Evolutionary conservation across 1,284 basidiomycete genomes (phyloP), one percentile per base, ranked within the genome.

Genomic region (Coriolopsis trogii): DNA sequence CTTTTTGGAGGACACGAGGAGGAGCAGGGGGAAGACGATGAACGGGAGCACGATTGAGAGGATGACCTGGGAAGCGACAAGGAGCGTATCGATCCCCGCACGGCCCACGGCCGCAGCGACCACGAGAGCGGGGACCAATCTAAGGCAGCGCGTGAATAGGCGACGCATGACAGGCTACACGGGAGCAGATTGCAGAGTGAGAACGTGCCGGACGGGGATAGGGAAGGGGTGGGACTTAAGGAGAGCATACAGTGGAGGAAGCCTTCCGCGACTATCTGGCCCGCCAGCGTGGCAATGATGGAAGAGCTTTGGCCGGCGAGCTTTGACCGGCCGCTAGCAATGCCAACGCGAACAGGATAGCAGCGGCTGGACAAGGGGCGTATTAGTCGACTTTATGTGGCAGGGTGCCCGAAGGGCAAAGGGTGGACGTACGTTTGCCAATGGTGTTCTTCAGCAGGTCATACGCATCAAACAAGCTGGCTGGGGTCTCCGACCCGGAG

Each of bases 221-320:
- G 16, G 41, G 46, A 34, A 54, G 41, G 34, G 61, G 39, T 36
- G 29, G 9, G 39, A 69, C 82, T 68, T 64, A 92, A 90, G 49
- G 91, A 89, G 41, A 93, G 81, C 46, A 82, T 81, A 95, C 95
- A 98, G 51, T 85, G 83, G 55, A 99, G 80, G 70, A 98, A 97
- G 0, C 96, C 96, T 71, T 98, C 96, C 0, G 88, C 89, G 29
- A 98, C 90, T 38, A 95, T 87, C 71, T 98, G 89, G 0, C 95
- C 96, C 0, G 94, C 91, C 10, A 98, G 79, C 0, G 95, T 98
- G 6, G 93, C 95, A 2, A 97, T 92, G 55, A 98, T 84, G 8
- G 90, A 93, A 0, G 96, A 92, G 58, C 91, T 93, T 76, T 98
- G 94, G 3, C 95, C n/a, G n/a, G n/a, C n/a, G n/a, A n/a, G n/a